phyloP scores from a whole-genome alignment of 768 basidiomycete genomes.

The Fistulinella prunicolor region DNA sequence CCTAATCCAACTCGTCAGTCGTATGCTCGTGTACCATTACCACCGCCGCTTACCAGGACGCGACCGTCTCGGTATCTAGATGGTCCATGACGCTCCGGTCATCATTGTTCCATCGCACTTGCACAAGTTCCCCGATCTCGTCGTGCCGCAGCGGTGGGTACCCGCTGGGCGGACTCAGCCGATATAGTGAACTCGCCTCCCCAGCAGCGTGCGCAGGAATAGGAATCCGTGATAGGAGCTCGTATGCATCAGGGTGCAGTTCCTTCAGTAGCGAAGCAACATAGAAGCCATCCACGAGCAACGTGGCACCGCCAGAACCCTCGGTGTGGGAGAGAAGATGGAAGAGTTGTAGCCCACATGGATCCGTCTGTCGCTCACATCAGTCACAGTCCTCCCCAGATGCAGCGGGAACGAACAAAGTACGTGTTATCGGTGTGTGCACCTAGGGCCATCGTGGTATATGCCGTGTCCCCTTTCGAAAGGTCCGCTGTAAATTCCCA shows the following conservation, averaged over 20 bases:
- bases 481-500: slow-evolving; percentile 97
- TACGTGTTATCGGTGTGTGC: slow-evolving; percentile 83
- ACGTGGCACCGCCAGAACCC: slow-evolving; percentile 79
- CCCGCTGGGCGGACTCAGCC: slow-evolving; percentile 52
- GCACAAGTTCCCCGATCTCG: slow-evolving; percentile 53
- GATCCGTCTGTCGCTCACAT: slow-evolving; percentile 64
- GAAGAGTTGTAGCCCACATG: slow-evolving; percentile 93
- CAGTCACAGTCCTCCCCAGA: slow-evolving; percentile 8
- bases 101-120: slow-evolving; percentile 93
- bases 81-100: slow-evolving; percentile 81
- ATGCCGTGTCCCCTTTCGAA: slow-evolving; percentile 90
- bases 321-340: slow-evolving; percentile 84
- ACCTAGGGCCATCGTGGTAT: slow-evolving; percentile 81
- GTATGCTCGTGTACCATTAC: neutral
- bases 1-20: slow-evolving; percentile 34
- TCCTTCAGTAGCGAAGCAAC: slow-evolving; percentile 77
- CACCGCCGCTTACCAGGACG: slow-evolving; percentile 55
- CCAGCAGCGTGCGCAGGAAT: slow-evolving; percentile 90
- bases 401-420: slow-evolving; percentile 23
- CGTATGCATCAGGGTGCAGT: slow-evolving; percentile 68
- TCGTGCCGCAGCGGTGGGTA: slow-evolving; percentile 78
- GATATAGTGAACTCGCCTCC: slow-evolving; percentile 55
- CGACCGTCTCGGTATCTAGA: slow-evolving; percentile 57
- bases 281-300: slow-evolving; percentile 97
- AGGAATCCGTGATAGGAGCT: slow-evolving; percentile 60